phyloP scores from a whole-genome alignment of 257 asterid species.

The Nicotiana paniculata region DNA sequence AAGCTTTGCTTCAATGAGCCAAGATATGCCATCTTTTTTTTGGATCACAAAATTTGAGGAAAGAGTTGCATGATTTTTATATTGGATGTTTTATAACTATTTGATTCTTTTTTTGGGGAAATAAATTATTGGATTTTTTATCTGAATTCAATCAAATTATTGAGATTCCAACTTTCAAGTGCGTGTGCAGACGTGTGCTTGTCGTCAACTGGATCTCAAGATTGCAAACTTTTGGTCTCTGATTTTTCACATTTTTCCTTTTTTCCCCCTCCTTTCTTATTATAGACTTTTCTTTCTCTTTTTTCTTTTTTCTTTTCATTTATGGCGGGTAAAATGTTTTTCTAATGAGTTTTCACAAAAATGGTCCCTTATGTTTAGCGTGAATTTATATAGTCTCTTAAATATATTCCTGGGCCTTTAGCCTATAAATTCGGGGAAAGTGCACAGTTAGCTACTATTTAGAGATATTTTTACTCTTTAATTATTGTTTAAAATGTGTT shows the following conservation, averaged over 20 bases:
- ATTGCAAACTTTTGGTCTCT: neutral
- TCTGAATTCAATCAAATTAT: neutral
- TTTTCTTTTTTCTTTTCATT: too few relatives aligned
- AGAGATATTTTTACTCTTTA: too few relatives aligned
- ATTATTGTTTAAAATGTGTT: too few relatives aligned
- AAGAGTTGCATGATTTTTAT: neutral
- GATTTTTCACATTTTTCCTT: neutral
- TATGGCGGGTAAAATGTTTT: too few relatives aligned
- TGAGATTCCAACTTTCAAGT: neutral
- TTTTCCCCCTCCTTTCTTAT: neutral
- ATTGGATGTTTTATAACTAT: neutral
- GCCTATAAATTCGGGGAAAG: too few relatives aligned
- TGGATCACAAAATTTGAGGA: neutral
- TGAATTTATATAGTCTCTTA: too few relatives aligned
- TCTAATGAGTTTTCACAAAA: too few relatives aligned
- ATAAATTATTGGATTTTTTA: neutral
- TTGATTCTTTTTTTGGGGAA: neutral
- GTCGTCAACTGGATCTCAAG: neutral
- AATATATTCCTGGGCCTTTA: too few relatives aligned
- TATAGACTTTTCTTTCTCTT: neutral
- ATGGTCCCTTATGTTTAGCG: too few relatives aligned
- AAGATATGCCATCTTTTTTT: neutral
- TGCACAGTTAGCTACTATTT: too few relatives aligned
- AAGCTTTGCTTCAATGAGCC: slow-evolving; percentile 76
- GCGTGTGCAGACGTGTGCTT: neutral